These are phyloP conservation scores for Pseudevernia furfuracea DNA, from an alignment of 495 filamentous ascomycete species.

Conservation along the genomic window DNA sequence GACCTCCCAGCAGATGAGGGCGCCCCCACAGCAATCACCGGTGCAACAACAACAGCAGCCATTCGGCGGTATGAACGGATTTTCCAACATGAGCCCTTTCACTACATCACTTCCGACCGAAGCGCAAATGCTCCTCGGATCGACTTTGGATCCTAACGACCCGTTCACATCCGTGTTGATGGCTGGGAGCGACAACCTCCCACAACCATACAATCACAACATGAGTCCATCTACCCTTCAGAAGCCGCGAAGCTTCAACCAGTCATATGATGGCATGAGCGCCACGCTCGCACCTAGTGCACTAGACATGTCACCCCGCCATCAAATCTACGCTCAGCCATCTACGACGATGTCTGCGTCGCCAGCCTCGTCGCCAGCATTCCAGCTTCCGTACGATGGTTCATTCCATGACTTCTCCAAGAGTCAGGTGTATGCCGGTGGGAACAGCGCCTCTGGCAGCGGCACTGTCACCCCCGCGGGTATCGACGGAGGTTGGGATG, in stretches of 20 bases:
- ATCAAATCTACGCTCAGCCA: constrained; percentile 15
- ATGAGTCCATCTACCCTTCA: constrained; percentile 23
- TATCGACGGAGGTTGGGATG: constrained; percentile 27
- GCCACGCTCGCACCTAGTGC: constrained; percentile 30
- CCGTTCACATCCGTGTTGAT: constrained; percentile 38
- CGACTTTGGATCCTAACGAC: constrained; percentile 37
- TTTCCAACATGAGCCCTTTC: constrained; percentile 33
- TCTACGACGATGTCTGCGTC: constrained; percentile 15
- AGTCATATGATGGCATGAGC: constrained; percentile 28
- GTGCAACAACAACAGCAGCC: constrained; percentile 24
- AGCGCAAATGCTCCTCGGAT: constrained; percentile 42
- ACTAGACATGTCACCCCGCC: constrained; percentile 27
- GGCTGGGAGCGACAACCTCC: constrained; percentile 33
- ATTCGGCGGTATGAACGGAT: constrained; percentile 21
- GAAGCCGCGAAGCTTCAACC: constrained; percentile 27
- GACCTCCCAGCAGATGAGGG: constrained; percentile 21
- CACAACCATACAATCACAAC: constrained; percentile 33
- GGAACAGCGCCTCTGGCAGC: constrained; percentile 23
- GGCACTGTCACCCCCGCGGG: constrained; percentile 26
- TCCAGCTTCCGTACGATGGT: constrained; percentile 19
- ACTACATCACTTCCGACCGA: constrained; percentile 42
- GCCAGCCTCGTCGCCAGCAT: constrained; percentile 18
- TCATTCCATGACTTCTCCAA: constrained; percentile 23
- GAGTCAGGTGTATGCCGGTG: constrained; percentile 11
- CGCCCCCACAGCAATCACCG: constrained; percentile 27